Conservation (phyloP, 176 grass and related monocot species). For the Rhynchospora tenuis region DNA sequence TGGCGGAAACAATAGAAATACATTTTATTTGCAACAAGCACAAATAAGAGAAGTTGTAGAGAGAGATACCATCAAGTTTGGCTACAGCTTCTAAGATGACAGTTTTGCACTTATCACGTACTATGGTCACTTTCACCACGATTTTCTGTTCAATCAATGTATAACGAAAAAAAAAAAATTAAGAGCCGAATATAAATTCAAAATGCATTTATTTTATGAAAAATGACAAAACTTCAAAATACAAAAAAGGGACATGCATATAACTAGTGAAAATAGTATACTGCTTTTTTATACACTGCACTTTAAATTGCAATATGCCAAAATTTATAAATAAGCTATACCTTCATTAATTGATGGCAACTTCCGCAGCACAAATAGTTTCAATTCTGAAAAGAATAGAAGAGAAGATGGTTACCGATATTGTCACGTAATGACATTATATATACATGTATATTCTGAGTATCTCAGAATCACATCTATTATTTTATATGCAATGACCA, state of each 20-base stretch:
- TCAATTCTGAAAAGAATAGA: background rate
- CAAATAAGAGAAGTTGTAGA: too few relatives aligned
- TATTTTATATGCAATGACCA: background rate
- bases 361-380: background rate
- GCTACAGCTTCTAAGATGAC: slow-evolving; percentile 33
- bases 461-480: background rate
- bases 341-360: background rate
- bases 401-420: background rate
- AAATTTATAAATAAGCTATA: background rate
- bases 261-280: background rate
- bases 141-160: slow-evolving; percentile 34
- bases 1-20: too few relatives aligned
- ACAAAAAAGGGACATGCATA: background rate
- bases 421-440: background rate
- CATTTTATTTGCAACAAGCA: too few relatives aligned
- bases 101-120: slow-evolving; percentile 25
- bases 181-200: background rate
- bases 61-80: slow-evolving; percentile 26
- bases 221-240: too few relatives aligned
- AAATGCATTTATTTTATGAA: too few relatives aligned
- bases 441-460: background rate
- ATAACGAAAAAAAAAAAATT: background rate
- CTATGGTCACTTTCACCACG: slow-evolving; percentile 34
- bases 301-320: background rate
- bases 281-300: background rate